Percentiles rank a stretch among this genome's conserved stretches.
Conservation (phyloP, 352 stramenopile genomes). For the Phytophthora pistaciae region DNA sequence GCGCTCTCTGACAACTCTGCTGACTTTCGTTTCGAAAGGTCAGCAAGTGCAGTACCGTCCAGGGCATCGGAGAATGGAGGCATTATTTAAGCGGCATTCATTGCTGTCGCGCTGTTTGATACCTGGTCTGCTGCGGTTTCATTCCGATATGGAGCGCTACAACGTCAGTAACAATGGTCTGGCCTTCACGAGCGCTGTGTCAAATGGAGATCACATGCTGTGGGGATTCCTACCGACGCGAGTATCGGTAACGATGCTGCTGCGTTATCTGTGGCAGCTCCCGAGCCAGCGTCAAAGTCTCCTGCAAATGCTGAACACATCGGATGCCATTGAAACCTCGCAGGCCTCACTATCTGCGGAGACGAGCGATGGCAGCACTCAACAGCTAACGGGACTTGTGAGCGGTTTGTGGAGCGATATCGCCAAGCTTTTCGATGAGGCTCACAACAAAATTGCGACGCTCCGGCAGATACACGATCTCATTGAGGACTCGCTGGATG, state of each 20-base stretch:
- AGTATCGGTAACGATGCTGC: constrained; percentile 60
- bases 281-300: constrained; percentile 49
- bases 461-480: constrained; percentile 74
- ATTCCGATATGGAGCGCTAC: constrained; percentile 82
- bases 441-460: constrained; percentile 64
- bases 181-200: constrained; percentile 68
- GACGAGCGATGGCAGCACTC: constrained; percentile 22
- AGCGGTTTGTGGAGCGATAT: constrained; percentile 79
- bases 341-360: constrained; percentile 24
- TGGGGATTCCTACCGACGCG: constrained; percentile 80
- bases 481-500: constrained; percentile 50
- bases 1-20: constrained; percentile 58
- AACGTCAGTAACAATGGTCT: constrained; percentile 73
- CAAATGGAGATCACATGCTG: constrained; percentile 71
- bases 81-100: constrained; percentile 50
- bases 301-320: constrained; percentile 32
- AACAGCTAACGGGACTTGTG: constrained; percentile 65
- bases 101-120: constrained; percentile 54
- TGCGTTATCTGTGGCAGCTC: constrained; percentile 79
- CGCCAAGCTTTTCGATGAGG: constrained; percentile 75
- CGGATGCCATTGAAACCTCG: constrained; percentile 18
- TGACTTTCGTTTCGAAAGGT: constrained; percentile 70
- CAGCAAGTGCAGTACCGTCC: constrained; percentile 36
- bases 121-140: constrained; percentile 64
- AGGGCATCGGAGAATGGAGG: constrained; percentile 39